Conservation (phyloP, 2,329 filamentous ascomycete species). For the Didymella sp. region DNA sequence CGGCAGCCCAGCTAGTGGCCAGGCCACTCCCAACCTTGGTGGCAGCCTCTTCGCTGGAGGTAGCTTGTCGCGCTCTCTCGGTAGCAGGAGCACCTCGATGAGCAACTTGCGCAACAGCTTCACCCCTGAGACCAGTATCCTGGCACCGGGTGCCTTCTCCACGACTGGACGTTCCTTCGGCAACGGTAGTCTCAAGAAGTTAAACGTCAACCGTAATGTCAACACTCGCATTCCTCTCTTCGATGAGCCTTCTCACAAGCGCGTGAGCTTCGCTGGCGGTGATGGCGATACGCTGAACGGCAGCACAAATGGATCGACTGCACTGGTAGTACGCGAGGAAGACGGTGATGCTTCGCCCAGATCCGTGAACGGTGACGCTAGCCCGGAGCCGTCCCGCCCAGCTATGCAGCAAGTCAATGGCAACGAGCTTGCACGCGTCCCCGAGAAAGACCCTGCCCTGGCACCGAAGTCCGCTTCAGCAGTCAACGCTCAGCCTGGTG, state of each 20-base stretch:
- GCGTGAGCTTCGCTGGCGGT: constrained; percentile 84
- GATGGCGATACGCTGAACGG: constrained; percentile 53
- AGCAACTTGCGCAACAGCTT: constrained; percentile 85
- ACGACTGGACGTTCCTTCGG: constrained; percentile 57
- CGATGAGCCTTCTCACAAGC: constrained; percentile 65
- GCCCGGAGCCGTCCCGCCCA: constrained; percentile 53
- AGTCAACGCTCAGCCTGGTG: constrained; percentile 36
- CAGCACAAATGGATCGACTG: constrained; percentile 52
- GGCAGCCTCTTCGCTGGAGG: constrained; percentile 53
- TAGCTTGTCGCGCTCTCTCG: constrained; percentile 74
- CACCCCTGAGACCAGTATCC: constrained; percentile 82
- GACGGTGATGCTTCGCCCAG: constrained; percentile 60
- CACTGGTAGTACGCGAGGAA: constrained; percentile 60
- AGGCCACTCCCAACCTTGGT: constrained; percentile 73
- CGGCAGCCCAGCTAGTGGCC: constrained; percentile 73
- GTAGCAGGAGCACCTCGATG: constrained; percentile 81
- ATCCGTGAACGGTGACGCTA: constrained; percentile 53
- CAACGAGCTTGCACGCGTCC: constrained; percentile 79
- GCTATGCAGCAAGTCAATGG: constrained; percentile 77
- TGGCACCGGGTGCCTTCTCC: constrained; percentile 85
- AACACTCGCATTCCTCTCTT: constrained; percentile 69
- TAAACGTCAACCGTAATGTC: constrained; percentile 89
- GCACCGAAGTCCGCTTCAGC: constrained; percentile 46
- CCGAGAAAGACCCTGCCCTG: constrained; percentile 71
- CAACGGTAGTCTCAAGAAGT: constrained; percentile 75